These are phyloP conservation scores for Thoreauomyces humboldtii DNA, from an alignment of 192 early-diverging fungal genomes.

Conservation along the genomic window DNA sequence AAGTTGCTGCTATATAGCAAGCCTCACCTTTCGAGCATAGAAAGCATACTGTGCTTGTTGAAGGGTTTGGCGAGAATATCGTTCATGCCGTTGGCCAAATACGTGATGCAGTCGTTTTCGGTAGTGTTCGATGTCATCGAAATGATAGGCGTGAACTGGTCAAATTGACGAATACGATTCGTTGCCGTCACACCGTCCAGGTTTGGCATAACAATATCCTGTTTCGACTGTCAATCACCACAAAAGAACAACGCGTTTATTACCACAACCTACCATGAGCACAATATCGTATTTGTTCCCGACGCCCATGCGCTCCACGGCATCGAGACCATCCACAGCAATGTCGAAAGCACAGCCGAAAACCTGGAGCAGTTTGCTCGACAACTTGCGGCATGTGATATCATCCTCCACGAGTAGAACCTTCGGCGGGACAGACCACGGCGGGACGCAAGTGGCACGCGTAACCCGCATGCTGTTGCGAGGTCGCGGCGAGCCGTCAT, in stretches of 20 bases:
- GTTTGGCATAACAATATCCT: conserved; percentile 71
- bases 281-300: conserved; percentile 72
- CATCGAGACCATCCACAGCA: conserved; percentile 66
- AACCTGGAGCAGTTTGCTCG: conserved; percentile 51
- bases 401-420: conserved; percentile 72
- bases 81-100: conserved; percentile 71
- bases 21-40: conserved; percentile 26
- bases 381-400: conserved; percentile 42
- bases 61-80: conserved; percentile 75
- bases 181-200: conserved; percentile 71
- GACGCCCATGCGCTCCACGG: conserved; percentile 56
- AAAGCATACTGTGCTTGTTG: conserved; percentile 27
- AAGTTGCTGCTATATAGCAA: no score
- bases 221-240: no score
- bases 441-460: conserved; percentile 24
- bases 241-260: not conserved
- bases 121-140: conserved; percentile 74
- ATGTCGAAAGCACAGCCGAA: conserved; percentile 71
- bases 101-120: conserved; percentile 62
- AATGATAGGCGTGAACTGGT: conserved; percentile 68
- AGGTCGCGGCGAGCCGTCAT: not conserved
- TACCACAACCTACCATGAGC: conserved; percentile 61
- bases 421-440: conserved; percentile 19
- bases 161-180: conserved; percentile 68
- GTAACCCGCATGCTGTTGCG: conserved; percentile 27